phyloP scores from a whole-genome alignment of 2,329 filamentous ascomycete genomes.

The Lasiodiplodia theobromae region DNA sequence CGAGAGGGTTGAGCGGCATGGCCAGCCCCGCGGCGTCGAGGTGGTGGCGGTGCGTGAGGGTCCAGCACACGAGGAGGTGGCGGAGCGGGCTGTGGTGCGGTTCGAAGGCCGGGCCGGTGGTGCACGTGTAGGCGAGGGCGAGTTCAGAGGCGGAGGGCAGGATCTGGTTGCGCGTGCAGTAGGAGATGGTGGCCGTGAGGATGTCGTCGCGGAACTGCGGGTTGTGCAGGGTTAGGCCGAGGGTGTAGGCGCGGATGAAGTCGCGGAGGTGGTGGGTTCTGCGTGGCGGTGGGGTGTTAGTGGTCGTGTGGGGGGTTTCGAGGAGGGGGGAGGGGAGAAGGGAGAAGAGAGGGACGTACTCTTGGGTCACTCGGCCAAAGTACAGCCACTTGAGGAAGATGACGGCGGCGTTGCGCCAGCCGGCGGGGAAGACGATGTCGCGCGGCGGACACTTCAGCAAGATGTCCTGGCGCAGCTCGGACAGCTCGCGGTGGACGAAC shows the following conservation, averaged over 20 bases:
- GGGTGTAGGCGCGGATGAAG: slow-evolving; percentile 17
- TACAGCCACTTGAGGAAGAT: slow-evolving; percentile 26
- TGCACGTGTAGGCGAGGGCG: background rate
- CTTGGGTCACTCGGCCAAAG: background rate
- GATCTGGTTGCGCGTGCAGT: slow-evolving; percentile 7
- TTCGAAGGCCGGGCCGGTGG: no score
- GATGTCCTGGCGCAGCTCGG: slow-evolving; percentile 6
- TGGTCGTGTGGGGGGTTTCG: background rate
- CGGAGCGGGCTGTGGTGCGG: background rate
- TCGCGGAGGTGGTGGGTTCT: slow-evolving; percentile 5
- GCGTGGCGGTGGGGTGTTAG: slow-evolving; percentile 5
- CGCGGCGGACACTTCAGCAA: background rate
- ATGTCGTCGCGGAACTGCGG: slow-evolving; percentile 19
- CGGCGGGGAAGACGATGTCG: background rate
- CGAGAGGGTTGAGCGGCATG: background rate
- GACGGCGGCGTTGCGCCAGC: slow-evolving; percentile 8
- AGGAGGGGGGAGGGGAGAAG: background rate
- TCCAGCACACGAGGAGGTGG: slow-evolving; percentile 5
- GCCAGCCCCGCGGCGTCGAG: background rate
- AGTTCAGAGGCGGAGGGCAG: slow-evolving; percentile 1
- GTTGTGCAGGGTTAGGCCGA: background rate
- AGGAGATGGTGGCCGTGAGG: slow-evolving; percentile 9
- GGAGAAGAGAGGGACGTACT: background rate
- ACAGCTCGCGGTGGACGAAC: slow-evolving; percentile 9
- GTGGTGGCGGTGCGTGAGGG: slow-evolving; percentile 15